Percentiles rank a stretch among this genome's conserved stretches.
Conservation (phyloP, 192 early-diverging fungal species). For the Backusella morwellensis region DNA sequence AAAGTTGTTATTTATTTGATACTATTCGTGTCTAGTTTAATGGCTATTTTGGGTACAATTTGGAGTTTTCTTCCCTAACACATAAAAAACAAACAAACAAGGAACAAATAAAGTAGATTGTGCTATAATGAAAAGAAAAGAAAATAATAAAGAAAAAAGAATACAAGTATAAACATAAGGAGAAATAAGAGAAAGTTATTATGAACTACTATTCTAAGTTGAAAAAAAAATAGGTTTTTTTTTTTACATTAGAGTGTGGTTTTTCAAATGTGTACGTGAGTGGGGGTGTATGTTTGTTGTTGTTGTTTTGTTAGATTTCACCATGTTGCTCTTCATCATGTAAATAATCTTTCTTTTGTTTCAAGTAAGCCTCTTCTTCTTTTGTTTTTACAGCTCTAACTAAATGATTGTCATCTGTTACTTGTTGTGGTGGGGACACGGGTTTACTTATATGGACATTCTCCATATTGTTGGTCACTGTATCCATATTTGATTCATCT, state of each 20-base stretch:
- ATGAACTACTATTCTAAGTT: not conserved
- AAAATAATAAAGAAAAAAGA: not conserved
- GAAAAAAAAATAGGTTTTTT: constrained; percentile 1
- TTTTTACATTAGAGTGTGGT: not conserved
- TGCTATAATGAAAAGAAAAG: not conserved
- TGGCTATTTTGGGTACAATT: constrained; percentile 23
- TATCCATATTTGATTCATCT: not conserved
- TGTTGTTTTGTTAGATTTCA: constrained; percentile 22
- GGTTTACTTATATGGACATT: not conserved
- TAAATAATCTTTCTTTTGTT: constrained; percentile 9
- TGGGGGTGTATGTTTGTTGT: not conserved
- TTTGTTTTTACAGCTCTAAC: constrained; percentile 25
- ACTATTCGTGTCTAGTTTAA: constrained; percentile 9
- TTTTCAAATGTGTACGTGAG: not conserved
- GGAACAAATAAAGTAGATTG: not conserved
- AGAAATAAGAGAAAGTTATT: constrained; percentile 1
- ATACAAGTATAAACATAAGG: constrained; percentile 10
- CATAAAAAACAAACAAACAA: not conserved
- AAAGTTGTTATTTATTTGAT: constrained; percentile 9
- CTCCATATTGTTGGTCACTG: constrained; percentile 5
- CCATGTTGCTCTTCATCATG: constrained; percentile 27
- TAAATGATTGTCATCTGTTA: constrained; percentile 12
- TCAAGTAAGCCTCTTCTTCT: constrained; percentile 18
- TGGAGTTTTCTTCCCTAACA: constrained; percentile 30
- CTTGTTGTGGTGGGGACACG: not conserved